Percentiles rank a stretch among this genome's conserved stretches.
Evolutionary conservation across 371 early-diverging fungal species (phyloP).

Genomic region (Syncephalis plumigaleata): DNA sequence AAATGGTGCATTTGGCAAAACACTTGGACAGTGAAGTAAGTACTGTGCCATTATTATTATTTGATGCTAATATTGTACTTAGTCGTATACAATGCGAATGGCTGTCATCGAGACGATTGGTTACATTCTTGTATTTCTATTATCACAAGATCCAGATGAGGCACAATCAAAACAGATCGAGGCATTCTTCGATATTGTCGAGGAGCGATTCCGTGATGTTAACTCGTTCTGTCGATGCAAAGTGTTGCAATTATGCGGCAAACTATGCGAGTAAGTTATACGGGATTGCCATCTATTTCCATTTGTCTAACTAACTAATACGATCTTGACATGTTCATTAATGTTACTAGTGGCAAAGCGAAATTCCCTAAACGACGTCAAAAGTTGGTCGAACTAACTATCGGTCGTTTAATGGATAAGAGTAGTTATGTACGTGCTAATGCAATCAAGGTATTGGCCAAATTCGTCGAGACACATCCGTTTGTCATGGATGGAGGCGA

Average conservation of each 20-base stretch:
- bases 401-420: conserved; percentile 79
- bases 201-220: conserved; percentile 79
- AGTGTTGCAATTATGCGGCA: conserved; percentile 69
- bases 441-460: conserved; percentile 64
- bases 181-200: conserved; percentile 67
- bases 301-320: too few relatives aligned
- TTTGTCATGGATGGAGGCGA: conserved; percentile 77
- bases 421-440: conserved; percentile 72
- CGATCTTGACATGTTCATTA: too few relatives aligned
- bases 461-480: conserved; percentile 71
- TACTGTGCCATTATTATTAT: neutral
- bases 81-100: conserved; percentile 70
- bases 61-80: neutral
- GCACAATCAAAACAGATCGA: conserved; percentile 37
- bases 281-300: too few relatives aligned
- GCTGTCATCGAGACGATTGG: conserved; percentile 79
- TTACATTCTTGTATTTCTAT: conserved; percentile 48
- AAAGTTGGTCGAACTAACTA: conserved; percentile 39
- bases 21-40: conserved; percentile 77
- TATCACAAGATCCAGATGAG: conserved; percentile 38
- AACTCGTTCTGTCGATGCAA: conserved; percentile 66
- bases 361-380: conserved; percentile 76
- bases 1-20: conserved; percentile 60
- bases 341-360: conserved; percentile 15
- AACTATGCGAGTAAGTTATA: conserved; percentile 63